phyloP scores from a whole-genome alignment of 164 flowering plant species.

The Vitis amurensis region DNA sequence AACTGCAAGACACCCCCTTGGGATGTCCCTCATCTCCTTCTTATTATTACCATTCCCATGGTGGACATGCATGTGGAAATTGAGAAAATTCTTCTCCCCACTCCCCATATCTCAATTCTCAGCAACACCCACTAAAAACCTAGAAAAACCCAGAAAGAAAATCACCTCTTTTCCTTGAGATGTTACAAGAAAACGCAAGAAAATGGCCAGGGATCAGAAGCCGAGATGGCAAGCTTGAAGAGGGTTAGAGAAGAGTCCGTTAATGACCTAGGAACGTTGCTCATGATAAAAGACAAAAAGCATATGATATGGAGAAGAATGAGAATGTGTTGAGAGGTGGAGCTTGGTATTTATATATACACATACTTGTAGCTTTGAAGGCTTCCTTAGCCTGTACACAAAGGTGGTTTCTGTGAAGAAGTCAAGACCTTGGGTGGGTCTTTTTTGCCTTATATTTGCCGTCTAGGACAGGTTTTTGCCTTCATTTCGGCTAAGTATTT shows the following conservation, averaged over 20 bases:
- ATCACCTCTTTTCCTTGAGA: background rate
- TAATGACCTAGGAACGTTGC: constrained; percentile 63
- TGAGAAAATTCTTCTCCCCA: constrained; percentile 33
- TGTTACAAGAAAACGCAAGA: constrained; percentile 31
- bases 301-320: background rate
- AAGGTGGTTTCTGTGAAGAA: background rate
- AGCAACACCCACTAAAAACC: background rate
- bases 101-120: constrained; percentile 18
- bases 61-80: constrained; percentile 27
- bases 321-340: background rate
- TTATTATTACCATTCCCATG: constrained; percentile 9
- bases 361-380: no score
- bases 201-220: constrained; percentile 80
- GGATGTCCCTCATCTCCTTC: constrained; percentile 25
- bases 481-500: no score
- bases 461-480: background rate
- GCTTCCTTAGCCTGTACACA: constrained; percentile 15
- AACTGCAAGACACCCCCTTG: constrained; percentile 51
- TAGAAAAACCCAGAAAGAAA: constrained; percentile 1
- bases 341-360: constrained; percentile 13
- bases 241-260: constrained; percentile 52
- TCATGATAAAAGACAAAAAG: constrained; percentile 41
- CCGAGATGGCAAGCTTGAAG: constrained; percentile 62
- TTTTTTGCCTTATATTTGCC: background rate
- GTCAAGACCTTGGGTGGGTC: constrained; percentile 9